Evolutionary conservation across 441 rosid genomes (phyloP).

Genomic region (Mallotus japonicus): DNA sequence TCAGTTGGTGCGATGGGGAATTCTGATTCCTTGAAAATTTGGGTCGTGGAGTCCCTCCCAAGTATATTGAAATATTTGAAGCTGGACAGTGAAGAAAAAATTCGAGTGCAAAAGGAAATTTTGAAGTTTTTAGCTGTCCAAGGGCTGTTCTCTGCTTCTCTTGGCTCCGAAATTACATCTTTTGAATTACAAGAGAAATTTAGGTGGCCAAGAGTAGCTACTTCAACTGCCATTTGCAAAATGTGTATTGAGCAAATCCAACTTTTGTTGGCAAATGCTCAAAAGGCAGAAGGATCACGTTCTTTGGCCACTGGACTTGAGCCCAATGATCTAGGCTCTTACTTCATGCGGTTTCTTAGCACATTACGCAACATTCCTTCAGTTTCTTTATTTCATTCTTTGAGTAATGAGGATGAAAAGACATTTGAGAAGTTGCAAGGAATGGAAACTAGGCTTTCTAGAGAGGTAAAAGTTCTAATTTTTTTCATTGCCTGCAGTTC

Average conservation of each 20-base stretch:
- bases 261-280: slow-evolving; percentile 69
- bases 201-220: slow-evolving; percentile 85
- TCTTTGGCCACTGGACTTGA: slow-evolving; percentile 49
- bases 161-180: slow-evolving; percentile 93
- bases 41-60: slow-evolving; percentile 90
- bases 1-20: slow-evolving; percentile 46
- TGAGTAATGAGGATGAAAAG: slow-evolving; percentile 75
- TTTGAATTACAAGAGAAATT: slow-evolving; percentile 95
- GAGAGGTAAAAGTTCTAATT: slow-evolving; percentile 46
- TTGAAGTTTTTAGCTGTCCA: slow-evolving; percentile 92
- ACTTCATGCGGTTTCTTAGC: slow-evolving; percentile 78
- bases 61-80: slow-evolving; percentile 67
- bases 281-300: slow-evolving; percentile 52
- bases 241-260: slow-evolving; percentile 94
- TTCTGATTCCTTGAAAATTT: slow-evolving; percentile 72
- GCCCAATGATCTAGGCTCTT: slow-evolving; percentile 69
- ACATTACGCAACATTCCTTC: slow-evolving; percentile 92
- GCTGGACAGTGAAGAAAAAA: slow-evolving; percentile 66
- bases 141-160: slow-evolving; percentile 88
- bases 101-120: slow-evolving; percentile 73
- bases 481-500: neutral
- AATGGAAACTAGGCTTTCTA: slow-evolving; percentile 66
- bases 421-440: slow-evolving; percentile 66
- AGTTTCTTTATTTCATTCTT: slow-evolving; percentile 74
- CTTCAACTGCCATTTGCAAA: slow-evolving; percentile 69